Base-by-base conservation (phyloP, 805 yeast species). In the Yamadazyma philogaea region DNA sequence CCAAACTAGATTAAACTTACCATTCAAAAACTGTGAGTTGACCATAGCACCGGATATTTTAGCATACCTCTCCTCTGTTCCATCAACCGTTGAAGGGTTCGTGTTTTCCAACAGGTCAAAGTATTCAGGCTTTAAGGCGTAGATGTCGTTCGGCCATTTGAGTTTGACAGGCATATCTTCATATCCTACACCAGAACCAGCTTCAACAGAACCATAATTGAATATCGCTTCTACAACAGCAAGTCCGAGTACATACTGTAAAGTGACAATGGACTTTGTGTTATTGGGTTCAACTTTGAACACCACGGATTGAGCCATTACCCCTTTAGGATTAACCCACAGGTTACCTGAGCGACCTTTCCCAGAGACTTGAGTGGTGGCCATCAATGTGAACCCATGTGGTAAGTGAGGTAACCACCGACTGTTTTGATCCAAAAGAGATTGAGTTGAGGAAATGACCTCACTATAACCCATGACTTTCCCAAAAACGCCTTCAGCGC, bases 121-220 rank as follows among this genome's bases (percentile, higher is more conserved):
- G 49, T 66, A 76, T 41, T 80, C 81, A 0, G 95, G 95, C 42
- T 78, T 80, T 52, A 79, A 59, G 3, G 84, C 79, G 57, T 87
- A 93, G 11, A 93, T 66, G 61, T 93, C 99, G 59, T 93, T 93
- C 1, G 99, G 99, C 99, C 99, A 93, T 59, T 93, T 93, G 46
- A 93, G 74, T 39, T 79, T 74, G 12, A 91, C 71, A 0, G 96
- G 97, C 51, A 93, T 63, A 35, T 79, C 83, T 16, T 79, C 82
- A 57, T 82, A 87, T 0, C 86, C 88, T 0, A 65, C 62, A 1
- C 71, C 70, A 6, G 47, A 38, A 6, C 74, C 74, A 15, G 65
- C 54, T 11, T 52, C 54, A 4, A 41, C 42, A 42, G 63, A 56
- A 2, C 79, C 79, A 53, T 88, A 80, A 2, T 78, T 68, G 27